These are phyloP conservation scores for Hyphopichia fennica DNA, from an alignment of 1,139 yeast genomes.

Conservation along the genomic window DNA sequence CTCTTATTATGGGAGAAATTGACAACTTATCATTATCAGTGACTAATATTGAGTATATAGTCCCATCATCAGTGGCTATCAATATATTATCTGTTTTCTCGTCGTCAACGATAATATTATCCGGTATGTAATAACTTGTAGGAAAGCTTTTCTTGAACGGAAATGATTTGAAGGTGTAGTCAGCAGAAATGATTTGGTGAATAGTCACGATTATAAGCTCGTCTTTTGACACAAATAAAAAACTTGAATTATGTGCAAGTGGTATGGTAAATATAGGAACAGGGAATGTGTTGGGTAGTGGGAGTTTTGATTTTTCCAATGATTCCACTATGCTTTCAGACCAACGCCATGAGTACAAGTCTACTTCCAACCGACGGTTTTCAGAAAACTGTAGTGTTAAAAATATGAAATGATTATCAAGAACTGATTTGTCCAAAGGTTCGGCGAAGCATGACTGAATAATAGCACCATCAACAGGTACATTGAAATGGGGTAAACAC, in stretches of 20 bases:
- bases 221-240: slow-evolving; percentile 31
- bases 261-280: slow-evolving; percentile 44
- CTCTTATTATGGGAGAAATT: slow-evolving; percentile 22
- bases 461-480: slow-evolving; percentile 42
- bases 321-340: slow-evolving; percentile 26
- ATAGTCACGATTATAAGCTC: slow-evolving; percentile 34
- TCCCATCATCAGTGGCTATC: slow-evolving; percentile 43
- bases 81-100: slow-evolving; percentile 33
- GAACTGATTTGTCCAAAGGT: slow-evolving; percentile 23
- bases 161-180: slow-evolving; percentile 30
- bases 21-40: slow-evolving; percentile 10
- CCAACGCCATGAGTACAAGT: slow-evolving; percentile 42
- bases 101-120: slow-evolving; percentile 7
- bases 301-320: slow-evolving; percentile 24
- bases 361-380: slow-evolving; percentile 34
- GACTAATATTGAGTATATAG: slow-evolving; percentile 31
- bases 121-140: slow-evolving; percentile 33
- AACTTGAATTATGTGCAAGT: slow-evolving; percentile 29
- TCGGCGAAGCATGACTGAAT: slow-evolving; percentile 46
- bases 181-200: slow-evolving; percentile 49
- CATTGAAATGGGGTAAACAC: slow-evolving; percentile 39
- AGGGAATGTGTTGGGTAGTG: slow-evolving; percentile 37
- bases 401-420: slow-evolving; percentile 34
- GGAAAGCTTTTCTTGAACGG: slow-evolving; percentile 32
- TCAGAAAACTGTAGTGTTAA: slow-evolving; percentile 38